A percentile compares a stretch with the other conserved stretches of the same genome.
phyloP scores from a whole-genome alignment of 1,284 basidiomycete genomes.

The Microbotryum intermedium region DNA sequence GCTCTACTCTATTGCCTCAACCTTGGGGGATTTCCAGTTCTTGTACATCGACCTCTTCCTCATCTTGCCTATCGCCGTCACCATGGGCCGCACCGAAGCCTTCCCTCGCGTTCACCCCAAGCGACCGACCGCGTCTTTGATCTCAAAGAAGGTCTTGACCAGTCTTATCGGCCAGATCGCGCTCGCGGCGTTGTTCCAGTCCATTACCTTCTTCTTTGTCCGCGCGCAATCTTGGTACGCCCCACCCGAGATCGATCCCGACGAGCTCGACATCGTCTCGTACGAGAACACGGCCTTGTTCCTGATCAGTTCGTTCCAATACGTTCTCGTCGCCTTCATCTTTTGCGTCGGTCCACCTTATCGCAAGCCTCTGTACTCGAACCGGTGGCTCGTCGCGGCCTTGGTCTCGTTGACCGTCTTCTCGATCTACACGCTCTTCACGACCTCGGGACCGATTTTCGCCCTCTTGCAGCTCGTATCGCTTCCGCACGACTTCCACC shows the following conservation, averaged over 20 bases:
- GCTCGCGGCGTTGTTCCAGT: constrained; percentile 73
- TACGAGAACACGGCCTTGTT: constrained; percentile 92
- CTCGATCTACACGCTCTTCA: constrained; percentile 64
- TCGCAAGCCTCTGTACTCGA: constrained; percentile 88
- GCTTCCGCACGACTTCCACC: constrained; percentile 61
- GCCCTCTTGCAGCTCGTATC: constrained; percentile 68
- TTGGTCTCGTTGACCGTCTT: constrained; percentile 58
- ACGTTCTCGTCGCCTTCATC: constrained; percentile 89
- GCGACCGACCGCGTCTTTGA: constrained; percentile 88
- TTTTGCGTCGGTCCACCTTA: constrained; percentile 98
- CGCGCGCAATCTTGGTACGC: constrained; percentile 70
- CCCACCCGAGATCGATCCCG: constrained; percentile 54
- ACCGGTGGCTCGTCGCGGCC: constrained; percentile 67
- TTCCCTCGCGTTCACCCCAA: constrained; percentile 79
- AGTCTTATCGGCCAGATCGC: constrained; percentile 90
- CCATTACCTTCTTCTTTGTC: constrained; percentile 85
- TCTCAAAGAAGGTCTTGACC: constrained; percentile 89
- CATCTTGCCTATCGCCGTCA: constrained; percentile 91
- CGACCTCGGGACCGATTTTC: constrained; percentile 56
- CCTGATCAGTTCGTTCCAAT: constrained; percentile 94
- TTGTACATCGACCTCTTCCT: constrained; percentile 96
- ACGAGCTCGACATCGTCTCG: constrained; percentile 80
- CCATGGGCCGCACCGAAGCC: constrained; percentile 89
- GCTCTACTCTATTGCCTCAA: constrained; percentile 92
- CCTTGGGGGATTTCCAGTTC: constrained; percentile 95